Conservation (phyloP, 805 yeast genomes). For the Kodamaea laetipori region DNA sequence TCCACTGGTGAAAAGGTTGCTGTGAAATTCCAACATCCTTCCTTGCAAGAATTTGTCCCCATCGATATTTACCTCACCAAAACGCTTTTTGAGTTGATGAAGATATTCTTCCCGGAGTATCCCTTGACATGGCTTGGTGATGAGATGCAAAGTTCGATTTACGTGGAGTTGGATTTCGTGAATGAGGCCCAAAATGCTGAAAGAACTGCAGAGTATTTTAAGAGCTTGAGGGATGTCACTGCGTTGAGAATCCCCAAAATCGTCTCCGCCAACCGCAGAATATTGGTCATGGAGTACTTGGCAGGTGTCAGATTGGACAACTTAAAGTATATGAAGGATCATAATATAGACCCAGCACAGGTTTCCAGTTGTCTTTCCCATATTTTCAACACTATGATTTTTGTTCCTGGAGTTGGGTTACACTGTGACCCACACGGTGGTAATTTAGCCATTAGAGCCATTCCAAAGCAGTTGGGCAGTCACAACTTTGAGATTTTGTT, state of each 20-base stretch:
- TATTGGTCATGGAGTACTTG: constrained; percentile 85
- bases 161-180: constrained; percentile 85
- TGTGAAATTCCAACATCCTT: constrained; percentile 93
- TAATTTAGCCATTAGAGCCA: constrained; percentile 73
- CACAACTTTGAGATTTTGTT: constrained; percentile 89
- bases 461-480: constrained; percentile 14
- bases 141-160: constrained; percentile 83
- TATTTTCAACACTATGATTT: constrained; percentile 92
- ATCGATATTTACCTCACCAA: constrained; percentile 79
- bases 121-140: constrained; percentile 96
- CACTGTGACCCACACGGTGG: constrained; percentile 99
- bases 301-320: constrained; percentile 85
- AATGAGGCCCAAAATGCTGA: constrained; percentile 83
- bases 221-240: constrained; percentile 55
- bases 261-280: constrained; percentile 62
- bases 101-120: constrained; percentile 85
- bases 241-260: constrained; percentile 81
- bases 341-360: constrained; percentile 70
- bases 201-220: constrained; percentile 69
- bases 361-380: constrained; percentile 87
- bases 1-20: constrained; percentile 75
- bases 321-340: constrained; percentile 57
- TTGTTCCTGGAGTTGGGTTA: constrained; percentile 85
- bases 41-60: constrained; percentile 84
- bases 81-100: constrained; percentile 71